A percentile compares a stretch with the other conserved stretches of the same genome.
Conservation (phyloP, 331 rosid genomes). For the Malus hybrid region DNA sequence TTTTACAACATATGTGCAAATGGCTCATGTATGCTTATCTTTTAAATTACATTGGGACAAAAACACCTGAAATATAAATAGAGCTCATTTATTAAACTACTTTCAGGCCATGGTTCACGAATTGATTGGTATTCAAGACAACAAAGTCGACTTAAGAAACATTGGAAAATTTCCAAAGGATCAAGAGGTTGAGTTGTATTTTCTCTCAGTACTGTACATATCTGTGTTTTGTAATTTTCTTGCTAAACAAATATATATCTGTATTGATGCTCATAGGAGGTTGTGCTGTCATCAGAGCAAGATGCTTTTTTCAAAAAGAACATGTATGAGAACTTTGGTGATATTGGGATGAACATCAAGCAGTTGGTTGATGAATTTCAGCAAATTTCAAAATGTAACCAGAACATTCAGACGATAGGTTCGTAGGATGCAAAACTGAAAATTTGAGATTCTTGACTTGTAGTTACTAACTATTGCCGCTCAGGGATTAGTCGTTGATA, state of each 20-base stretch:
- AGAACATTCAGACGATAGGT: constrained; percentile 94
- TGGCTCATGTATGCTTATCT: background rate
- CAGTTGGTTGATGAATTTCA: constrained; percentile 84
- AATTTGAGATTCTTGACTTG: background rate
- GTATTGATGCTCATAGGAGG: constrained; percentile 46
- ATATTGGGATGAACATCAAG: constrained; percentile 94
- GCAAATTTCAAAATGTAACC: constrained; percentile 74
- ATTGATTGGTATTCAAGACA: constrained; percentile 86
- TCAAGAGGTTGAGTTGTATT: constrained; percentile 35
- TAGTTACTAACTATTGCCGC: background rate
- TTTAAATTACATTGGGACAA: background rate
- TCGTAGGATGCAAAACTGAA: constrained; percentile 26
- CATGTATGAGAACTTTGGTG: constrained; percentile 95
- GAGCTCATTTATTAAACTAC: background rate
- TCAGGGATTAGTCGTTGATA: background rate
- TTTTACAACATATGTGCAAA: constrained; percentile 10
- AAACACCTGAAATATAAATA: background rate
- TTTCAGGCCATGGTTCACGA: constrained; percentile 96
- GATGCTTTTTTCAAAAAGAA: constrained; percentile 82
- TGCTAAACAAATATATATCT: constrained; percentile 11
- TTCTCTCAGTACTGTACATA: background rate
- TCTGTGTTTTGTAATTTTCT: constrained; percentile 8
- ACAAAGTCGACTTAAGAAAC: constrained; percentile 80
- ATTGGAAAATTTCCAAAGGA: constrained; percentile 36
- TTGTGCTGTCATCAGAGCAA: constrained; percentile 90